phyloP scores from a whole-genome alignment of 345 rosid species.

The Corchorus capsularis region DNA sequence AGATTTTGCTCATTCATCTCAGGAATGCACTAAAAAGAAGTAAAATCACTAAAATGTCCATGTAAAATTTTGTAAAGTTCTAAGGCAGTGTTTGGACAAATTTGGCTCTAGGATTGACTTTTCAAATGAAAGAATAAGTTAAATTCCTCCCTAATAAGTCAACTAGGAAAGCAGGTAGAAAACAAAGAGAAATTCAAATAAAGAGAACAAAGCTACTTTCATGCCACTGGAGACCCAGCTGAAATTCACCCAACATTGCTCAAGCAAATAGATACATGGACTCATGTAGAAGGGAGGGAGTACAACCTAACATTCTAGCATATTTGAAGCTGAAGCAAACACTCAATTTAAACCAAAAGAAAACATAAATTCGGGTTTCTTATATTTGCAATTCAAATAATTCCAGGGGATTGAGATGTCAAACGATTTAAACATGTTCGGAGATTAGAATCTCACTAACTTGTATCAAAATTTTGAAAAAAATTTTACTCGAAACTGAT shows the following conservation, averaged over 20 bases:
- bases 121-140: not conserved
- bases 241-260: conserved; percentile 1
- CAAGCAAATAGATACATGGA: not conserved
- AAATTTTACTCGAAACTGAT: not conserved
- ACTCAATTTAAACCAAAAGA: not conserved
- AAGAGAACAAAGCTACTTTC: not conserved
- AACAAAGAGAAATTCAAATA: not conserved
- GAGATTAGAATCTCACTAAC: not conserved
- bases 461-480: not conserved
- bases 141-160: not conserved
- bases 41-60: not conserved
- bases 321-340: not conserved
- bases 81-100: not conserved
- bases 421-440: not conserved
- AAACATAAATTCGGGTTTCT: not conserved
- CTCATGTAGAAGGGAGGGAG: not conserved
- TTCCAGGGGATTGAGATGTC: too few species aligned
- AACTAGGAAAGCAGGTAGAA: not conserved
- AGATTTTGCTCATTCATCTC: not conserved
- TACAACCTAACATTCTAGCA: not conserved
- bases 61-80: not conserved
- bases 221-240: not conserved
- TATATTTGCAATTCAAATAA: too few species aligned
- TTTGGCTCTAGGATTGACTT: not conserved
- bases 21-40: not conserved